Base-by-base conservation (phyloP, 176 grass and related monocot genomes). In the Paspalum vaginatum region DNA sequence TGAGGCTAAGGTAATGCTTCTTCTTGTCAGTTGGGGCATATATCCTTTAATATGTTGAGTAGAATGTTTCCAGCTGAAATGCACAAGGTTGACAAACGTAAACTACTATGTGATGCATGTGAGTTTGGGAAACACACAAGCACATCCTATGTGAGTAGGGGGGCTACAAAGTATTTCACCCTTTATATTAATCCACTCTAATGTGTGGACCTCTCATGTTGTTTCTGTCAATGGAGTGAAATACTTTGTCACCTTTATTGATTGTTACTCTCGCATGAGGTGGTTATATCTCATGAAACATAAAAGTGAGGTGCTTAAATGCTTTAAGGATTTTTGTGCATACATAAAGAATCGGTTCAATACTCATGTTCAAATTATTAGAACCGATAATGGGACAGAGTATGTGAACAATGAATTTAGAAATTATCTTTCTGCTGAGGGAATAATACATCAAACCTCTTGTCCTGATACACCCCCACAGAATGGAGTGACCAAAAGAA, bases 11-110 rank as follows among this genome's bases (percentile, higher is more conserved):
- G 37, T 65, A 15, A 61, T 47, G 24, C 24, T 61, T 44, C 45
- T 61, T 22, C 18, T 3, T 77, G 41, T 62, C 43, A 15, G 1
- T 2, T 47, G 22, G 21, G 56, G 11, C 57, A 61, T 32, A 45
- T 77, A 47, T 77, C 74, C 61, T 77, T 77, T 27, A 21, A 75
- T 58, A 61, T 27, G 2, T 61, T 77, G 56, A 61, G 7, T 61
- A 77, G 11, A 6, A 48, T 77, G 7, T 77, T 61, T 47, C n/a
- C 21, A 11, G 8, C 27, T 61, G 56, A 27, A 20, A 61, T 77
- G 41, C n/a, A 1, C 38, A 61, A 26, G 20, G n/a, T 75, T 5
- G 37, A 60, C 9, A 72, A 38, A 37, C 0, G 16, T 6, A 52
- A 53, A 24, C 6, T 72, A 32, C 1, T 72, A 5, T 72, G 52